A percentile compares a stretch with the other conserved stretches of the same genome.
Evolutionary conservation across 2,329 filamentous ascomycete species (phyloP).

Genomic region (Trichoderma sp.): DNA sequence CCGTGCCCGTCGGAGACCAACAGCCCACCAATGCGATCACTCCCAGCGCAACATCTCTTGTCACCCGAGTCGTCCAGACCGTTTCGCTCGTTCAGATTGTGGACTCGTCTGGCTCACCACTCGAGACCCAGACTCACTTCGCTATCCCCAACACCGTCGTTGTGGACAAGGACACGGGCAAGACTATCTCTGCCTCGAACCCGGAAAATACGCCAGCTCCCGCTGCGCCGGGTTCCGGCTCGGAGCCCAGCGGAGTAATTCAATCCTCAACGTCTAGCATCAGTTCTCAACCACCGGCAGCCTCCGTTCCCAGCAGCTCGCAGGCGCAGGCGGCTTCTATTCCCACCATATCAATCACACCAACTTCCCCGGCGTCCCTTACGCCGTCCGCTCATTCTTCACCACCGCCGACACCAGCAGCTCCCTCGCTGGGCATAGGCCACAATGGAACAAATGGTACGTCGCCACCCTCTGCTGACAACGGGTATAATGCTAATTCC

Average conservation of each 20-base stretch:
- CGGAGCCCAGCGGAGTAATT: constrained; percentile 5
- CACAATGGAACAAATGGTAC: constrained; percentile 36
- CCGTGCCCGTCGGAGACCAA: constrained; percentile 31
- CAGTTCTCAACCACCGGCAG: constrained; percentile 1
- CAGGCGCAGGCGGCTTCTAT: background rate
- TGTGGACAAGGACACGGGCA: constrained; percentile 42
- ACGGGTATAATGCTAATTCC: background rate
- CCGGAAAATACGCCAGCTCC: constrained; percentile 30
- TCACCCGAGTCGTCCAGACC: constrained; percentile 56
- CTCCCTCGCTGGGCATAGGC: constrained; percentile 25
- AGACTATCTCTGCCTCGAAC: constrained; percentile 42
- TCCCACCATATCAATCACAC: background rate
- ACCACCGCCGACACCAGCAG: constrained; percentile 29
- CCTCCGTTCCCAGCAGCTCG: background rate
- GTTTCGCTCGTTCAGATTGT: constrained; percentile 58
- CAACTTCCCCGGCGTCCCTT: constrained; percentile 23
- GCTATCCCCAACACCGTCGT: constrained; percentile 45
- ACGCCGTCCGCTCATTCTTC: constrained; percentile 40
- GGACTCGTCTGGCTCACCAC: constrained; percentile 50
- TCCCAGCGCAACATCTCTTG: constrained; percentile 33
- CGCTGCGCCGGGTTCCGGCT: constrained; percentile 19
- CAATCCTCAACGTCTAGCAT: background rate
- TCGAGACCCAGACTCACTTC: constrained; percentile 49
- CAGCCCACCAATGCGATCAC: constrained; percentile 19
- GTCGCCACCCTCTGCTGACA: background rate